Conservation (phyloP, 2,329 filamentous ascomycete genomes). For the Penicillium italicum region DNA sequence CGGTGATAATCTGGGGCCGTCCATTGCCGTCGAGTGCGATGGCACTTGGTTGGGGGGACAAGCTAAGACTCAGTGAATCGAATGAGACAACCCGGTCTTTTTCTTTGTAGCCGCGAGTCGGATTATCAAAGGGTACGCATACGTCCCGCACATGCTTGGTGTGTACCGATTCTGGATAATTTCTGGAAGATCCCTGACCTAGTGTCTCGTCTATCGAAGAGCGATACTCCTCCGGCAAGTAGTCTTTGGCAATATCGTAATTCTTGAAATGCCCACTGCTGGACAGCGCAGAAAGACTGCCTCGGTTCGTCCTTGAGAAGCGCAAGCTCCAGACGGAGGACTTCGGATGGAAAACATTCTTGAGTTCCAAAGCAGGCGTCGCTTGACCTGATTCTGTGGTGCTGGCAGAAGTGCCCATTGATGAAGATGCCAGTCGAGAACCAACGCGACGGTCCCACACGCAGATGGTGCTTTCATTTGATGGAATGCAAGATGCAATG, state of each 20-base stretch:
- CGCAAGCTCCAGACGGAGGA: constrained; percentile 60
- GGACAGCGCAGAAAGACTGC: constrained; percentile 56
- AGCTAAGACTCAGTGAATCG: constrained; percentile 54
- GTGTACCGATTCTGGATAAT: constrained; percentile 44
- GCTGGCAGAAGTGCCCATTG: constrained; percentile 30
- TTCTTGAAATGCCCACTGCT: constrained; percentile 58
- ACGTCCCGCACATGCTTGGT: constrained; percentile 47
- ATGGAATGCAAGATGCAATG: constrained; percentile 56
- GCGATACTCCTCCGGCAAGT: constrained; percentile 38
- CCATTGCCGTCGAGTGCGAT: constrained; percentile 53
- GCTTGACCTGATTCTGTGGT: constrained; percentile 34
- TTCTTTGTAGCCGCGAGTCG: constrained; percentile 43
- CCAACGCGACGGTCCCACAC: constrained; percentile 60
- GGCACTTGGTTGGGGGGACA: constrained; percentile 49
- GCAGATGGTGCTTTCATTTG: constrained; percentile 56
- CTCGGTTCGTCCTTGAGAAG: constrained; percentile 57
- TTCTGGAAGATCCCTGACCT: constrained; percentile 39
- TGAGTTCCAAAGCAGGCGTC: constrained; percentile 57
- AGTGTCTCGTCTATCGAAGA: constrained; percentile 40
- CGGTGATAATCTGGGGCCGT: constrained; percentile 48
- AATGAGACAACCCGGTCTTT: constrained; percentile 55
- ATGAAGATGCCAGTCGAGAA: constrained; percentile 35
- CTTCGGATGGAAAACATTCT: constrained; percentile 51
- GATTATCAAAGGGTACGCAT: constrained; percentile 46
- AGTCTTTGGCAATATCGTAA: constrained; percentile 54